These are phyloP conservation scores for Fusarium sp. DNA, from an alignment of 2,329 filamentous ascomycete genomes.

Conservation along the genomic window DNA sequence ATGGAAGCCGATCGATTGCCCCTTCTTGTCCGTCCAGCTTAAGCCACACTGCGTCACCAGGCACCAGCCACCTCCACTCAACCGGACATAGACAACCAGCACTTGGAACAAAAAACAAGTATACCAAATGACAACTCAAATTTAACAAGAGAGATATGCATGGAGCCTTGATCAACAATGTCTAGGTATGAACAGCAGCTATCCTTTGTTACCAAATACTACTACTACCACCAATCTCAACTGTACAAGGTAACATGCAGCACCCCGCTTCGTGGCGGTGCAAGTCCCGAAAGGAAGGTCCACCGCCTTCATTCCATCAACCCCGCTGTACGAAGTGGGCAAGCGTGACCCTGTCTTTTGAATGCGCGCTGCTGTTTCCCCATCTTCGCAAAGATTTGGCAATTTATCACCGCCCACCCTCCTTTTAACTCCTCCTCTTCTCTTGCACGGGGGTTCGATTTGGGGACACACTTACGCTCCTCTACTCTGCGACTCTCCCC, in stretches of 20 bases:
- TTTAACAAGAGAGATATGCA: not conserved
- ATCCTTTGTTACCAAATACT: not conserved
- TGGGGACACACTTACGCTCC: slow-evolving; percentile 35
- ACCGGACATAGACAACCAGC: not conserved
- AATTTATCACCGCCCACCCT: slow-evolving; percentile 33
- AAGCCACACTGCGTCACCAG: slow-evolving; percentile 47
- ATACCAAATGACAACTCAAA: not conserved
- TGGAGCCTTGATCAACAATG: not conserved
- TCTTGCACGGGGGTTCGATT: slow-evolving; percentile 33
- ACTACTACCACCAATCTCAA: not conserved
- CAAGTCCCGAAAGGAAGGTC: slow-evolving; percentile 20
- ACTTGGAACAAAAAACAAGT: not conserved
- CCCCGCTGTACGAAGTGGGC: slow-evolving; percentile 39
- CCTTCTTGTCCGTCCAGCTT: slow-evolving; percentile 28
- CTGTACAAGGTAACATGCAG: not conserved
- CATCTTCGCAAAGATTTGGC: slow-evolving; percentile 37
- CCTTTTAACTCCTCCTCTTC: slow-evolving; percentile 32
- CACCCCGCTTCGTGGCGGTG: slow-evolving; percentile 49
- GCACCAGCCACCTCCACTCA: slow-evolving; percentile 42
- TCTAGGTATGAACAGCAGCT: not conserved
- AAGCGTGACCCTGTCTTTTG: slow-evolving; percentile 41
- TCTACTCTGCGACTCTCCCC: slow-evolving; percentile 34
- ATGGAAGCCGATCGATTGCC: slow-evolving; percentile 50
- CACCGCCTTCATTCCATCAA: slow-evolving; percentile 27
- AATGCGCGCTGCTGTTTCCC: slow-evolving; percentile 36